Evolutionary conservation across 305 asterid species (phyloP).

Genomic region (Fraxinus latifolia): DNA sequence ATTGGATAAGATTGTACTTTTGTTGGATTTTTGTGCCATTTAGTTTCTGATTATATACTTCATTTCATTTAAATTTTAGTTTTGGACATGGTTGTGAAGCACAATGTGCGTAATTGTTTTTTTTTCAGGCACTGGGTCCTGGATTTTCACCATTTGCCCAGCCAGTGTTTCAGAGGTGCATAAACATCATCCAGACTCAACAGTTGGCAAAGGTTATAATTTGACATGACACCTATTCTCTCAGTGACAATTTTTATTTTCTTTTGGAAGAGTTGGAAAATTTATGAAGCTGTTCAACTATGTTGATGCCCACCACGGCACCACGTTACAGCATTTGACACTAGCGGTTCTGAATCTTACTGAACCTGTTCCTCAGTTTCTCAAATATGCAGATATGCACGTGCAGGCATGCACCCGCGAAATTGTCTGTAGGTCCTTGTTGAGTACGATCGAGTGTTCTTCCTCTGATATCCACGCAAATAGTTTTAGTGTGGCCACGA

Average conservation of each 20-base stretch:
- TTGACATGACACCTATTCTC: conserved; percentile 13
- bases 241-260: conserved; percentile 9
- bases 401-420: background rate
- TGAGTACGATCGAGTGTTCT: background rate
- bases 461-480: background rate
- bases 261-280: conserved; percentile 5
- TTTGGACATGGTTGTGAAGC: conserved; percentile 1
- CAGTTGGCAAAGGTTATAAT: conserved; percentile 76
- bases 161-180: conserved; percentile 95
- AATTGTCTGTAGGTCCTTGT: background rate
- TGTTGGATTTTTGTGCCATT: conserved; percentile 6
- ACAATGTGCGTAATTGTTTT: conserved; percentile 20
- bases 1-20: background rate
- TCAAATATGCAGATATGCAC: background rate
- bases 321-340: background rate
- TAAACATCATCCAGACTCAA: conserved; percentile 86
- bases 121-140: conserved; percentile 80
- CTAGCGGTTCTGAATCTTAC: background rate
- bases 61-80: background rate
- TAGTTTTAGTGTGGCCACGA: background rate
- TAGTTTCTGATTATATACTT: background rate
- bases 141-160: conserved; percentile 94
- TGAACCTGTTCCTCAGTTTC: background rate
- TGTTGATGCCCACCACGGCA: background rate
- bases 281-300: background rate